Base-by-base conservation (phyloP, 352 stramenopile species). In the Pythium apleroticum region DNA sequence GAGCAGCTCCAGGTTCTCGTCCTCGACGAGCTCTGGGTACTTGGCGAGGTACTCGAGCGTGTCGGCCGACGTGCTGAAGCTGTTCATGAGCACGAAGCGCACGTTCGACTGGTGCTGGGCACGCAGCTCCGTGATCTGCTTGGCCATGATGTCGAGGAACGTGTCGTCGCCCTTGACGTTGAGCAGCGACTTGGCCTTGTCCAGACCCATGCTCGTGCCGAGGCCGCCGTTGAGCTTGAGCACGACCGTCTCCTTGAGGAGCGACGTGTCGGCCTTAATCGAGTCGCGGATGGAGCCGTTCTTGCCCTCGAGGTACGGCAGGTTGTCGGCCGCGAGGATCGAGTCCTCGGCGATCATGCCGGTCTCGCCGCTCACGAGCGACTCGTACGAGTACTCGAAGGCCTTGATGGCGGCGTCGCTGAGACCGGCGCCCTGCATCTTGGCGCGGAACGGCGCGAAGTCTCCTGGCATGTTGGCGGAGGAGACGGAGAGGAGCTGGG, bases 301-400 rank as follows among this genome's bases (percentile, higher is more conserved):
- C 69, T 90, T 89, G 65, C 86, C 86, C 66, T 95, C 87, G 19
- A 95, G 74, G 77, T 93, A 95, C 31, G 79, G 75, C 52, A 95
- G 69, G 63, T 87, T 75, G 67, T 90, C 77, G 35, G 88, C 85
- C 28, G 96, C 86, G 55, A 84, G 74, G 72, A 99, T 99, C 59
- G 88, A 96, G 52, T 76, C 75, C 76, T 99, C 97, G 31, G 93
- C 72, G 74, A 99, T 99, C 86, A 99, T 98, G 66, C 97, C 97
- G 24, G 91, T 98, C 58, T 97, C 91, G 68, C 92, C 92, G 63
- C 87, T 92, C 66, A 96, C 84, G 46, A 99, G 91, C 28, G 96
- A 96, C 52, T 97, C 86, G 83, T 99, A 99, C 49, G 95, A 98
- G 71, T 93, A 98, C 85, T 99, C 94, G 68, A 99, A 99, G 52